phyloP scores from a whole-genome alignment of 352 stramenopile genomes.

The Thalassiosira sp. region DNA sequence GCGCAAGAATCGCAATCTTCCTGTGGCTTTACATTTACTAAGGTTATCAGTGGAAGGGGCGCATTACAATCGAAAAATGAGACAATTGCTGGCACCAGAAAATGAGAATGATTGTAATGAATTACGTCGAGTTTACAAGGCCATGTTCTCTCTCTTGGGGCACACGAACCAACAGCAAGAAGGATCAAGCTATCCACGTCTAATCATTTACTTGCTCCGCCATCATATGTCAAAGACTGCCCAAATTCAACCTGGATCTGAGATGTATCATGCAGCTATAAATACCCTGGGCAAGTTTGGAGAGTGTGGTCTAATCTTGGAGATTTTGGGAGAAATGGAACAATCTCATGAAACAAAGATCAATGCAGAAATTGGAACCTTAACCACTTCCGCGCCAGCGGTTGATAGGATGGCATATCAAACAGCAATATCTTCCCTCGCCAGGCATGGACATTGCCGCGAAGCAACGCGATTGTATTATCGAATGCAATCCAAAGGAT shows the following conservation, averaged over 20 bases:
- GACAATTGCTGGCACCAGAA: neutral
- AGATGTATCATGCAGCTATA: constrained; percentile 44
- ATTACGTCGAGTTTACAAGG: constrained; percentile 39
- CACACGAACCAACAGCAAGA: neutral
- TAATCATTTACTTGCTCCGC: constrained; percentile 35
- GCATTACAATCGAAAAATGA: constrained; percentile 28
- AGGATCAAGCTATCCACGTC: neutral
- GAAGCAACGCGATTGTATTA: constrained; percentile 27
- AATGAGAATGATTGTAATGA: constrained; percentile 32
- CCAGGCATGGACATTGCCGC: constrained; percentile 24
- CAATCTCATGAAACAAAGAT: constrained; percentile 3
- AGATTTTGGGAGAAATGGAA: constrained; percentile 40
- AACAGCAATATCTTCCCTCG: constrained; percentile 46
- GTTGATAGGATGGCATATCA: constrained; percentile 48
- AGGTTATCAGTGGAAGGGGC: constrained; percentile 31
- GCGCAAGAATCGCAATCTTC: constrained; percentile 19
- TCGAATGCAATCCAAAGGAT: constrained; percentile 38
- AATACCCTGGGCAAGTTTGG: constrained; percentile 37
- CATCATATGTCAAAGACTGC: constrained; percentile 31
- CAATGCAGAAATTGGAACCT: neutral
- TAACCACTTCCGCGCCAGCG: neutral
- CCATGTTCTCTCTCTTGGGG: constrained; percentile 38
- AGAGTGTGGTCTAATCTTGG: constrained; percentile 15
- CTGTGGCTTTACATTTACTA: constrained; percentile 28
- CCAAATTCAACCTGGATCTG: constrained; percentile 27